Conservation (phyloP, 768 basidiomycete species). For the Pleurotus cornucopiae region DNA sequence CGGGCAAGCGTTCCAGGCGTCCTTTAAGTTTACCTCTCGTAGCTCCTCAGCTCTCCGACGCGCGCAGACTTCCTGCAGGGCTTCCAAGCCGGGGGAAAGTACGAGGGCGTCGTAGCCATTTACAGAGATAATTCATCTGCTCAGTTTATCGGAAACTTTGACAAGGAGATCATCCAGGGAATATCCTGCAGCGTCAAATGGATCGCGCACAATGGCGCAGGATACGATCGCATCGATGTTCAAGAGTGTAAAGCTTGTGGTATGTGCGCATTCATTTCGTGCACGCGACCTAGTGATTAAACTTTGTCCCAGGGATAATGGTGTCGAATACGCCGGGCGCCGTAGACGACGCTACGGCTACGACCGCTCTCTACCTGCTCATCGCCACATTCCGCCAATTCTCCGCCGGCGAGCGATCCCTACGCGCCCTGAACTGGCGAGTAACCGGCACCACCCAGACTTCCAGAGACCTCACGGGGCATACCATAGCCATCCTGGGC, state of each 20-base stretch:
- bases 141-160: constrained; percentile 67
- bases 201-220: constrained; percentile 92
- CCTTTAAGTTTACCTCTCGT: not conserved
- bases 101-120: constrained; percentile 67
- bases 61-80: constrained; percentile 68
- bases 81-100: constrained; percentile 66
- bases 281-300: not conserved
- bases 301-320: constrained; percentile 47
- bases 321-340: constrained; percentile 89
- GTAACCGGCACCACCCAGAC: constrained; percentile 37
- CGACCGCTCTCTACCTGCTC: constrained; percentile 80
- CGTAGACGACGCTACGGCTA: constrained; percentile 89
- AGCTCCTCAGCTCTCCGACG: constrained; percentile 51
- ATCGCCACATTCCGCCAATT: constrained; percentile 76
- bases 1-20: constrained; percentile 19
- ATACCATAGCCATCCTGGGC: constrained; percentile 70
- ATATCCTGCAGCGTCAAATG: constrained; percentile 68
- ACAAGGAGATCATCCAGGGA: constrained; percentile 69
- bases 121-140: constrained; percentile 75
- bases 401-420: constrained; percentile 55
- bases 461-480: constrained; percentile 62
- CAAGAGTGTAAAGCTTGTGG: constrained; percentile 67
- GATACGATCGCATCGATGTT: constrained; percentile 87
- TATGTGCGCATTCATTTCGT: constrained; percentile 19
- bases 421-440: constrained; percentile 63